phyloP scores from a whole-genome alignment of 371 early-diverging fungal genomes.

The Mucor saturninus region DNA sequence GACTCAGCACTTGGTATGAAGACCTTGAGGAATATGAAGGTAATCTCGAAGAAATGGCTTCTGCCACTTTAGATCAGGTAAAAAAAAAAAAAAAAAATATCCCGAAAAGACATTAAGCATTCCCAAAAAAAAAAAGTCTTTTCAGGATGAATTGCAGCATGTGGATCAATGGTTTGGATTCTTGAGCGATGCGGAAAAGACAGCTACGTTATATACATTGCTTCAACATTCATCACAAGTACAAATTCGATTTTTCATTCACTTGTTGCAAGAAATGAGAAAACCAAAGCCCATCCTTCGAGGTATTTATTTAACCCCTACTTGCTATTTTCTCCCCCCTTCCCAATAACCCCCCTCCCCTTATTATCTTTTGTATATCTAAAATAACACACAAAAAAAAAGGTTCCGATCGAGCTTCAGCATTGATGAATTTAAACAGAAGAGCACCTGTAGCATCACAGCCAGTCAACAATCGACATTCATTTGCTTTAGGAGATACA shows the following conservation, averaged over 20 bases:
- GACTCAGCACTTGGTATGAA: conserved; percentile 88
- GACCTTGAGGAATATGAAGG: conserved; percentile 89
- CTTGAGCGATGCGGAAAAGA: conserved; percentile 88
- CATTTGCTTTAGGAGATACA: conserved; percentile 62
- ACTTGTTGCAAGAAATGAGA: conserved; percentile 85
- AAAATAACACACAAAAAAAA: conserved; percentile 29
- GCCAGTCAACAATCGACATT: conserved; percentile 22
- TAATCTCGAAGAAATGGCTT: conserved; percentile 93
- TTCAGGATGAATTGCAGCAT: conserved; percentile 70
- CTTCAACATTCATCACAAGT: conserved; percentile 87
- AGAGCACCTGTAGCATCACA: conserved; percentile 10
- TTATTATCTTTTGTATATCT: background rate
- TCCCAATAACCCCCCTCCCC: background rate
- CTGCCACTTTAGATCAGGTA: conserved; percentile 81
- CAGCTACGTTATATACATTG: conserved; percentile 89
- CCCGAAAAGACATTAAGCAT: background rate
- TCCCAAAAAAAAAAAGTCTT: conserved; percentile 1
- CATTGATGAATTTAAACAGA: conserved; percentile 15
- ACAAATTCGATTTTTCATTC: conserved; percentile 91
- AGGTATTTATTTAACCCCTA: conserved; percentile 56
- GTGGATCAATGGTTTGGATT: conserved; percentile 96
- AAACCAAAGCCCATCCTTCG: conserved; percentile 56
- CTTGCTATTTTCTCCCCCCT: background rate
- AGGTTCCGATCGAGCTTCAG: conserved; percentile 35
- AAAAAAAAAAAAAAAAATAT: conserved; percentile 1